A percentile compares a stretch with the other conserved stretches of the same genome.
Conservation (phyloP, 176 grass and related monocot genomes). For the Guadua angustifolia region DNA sequence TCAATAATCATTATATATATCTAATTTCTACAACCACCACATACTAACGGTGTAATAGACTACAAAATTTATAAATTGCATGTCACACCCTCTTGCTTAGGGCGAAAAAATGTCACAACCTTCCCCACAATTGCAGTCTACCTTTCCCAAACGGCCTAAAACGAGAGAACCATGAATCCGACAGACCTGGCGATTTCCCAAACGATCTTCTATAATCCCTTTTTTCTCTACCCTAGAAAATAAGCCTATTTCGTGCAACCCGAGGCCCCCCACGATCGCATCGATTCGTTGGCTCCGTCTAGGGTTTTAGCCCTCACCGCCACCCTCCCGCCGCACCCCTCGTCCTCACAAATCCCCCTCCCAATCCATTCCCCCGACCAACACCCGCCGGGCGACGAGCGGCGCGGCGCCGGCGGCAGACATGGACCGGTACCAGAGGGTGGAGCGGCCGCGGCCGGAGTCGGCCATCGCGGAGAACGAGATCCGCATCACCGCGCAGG, state of each 20-base stretch:
- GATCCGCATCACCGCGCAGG: constrained; percentile 90
- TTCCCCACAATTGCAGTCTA: too few relatives aligned
- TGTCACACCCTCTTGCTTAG: too few relatives aligned
- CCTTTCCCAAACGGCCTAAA: constrained; percentile 24
- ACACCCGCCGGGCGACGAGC: constrained; percentile 37
- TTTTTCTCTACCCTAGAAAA: constrained; percentile 19
- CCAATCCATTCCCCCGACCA: constrained; percentile 29
- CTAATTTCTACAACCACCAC: too few relatives aligned
- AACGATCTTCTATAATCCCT: background rate
- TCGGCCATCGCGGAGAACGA: constrained; percentile 93
- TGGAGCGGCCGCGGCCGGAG: constrained; percentile 83
- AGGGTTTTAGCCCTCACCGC: constrained; percentile 71
- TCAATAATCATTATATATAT: too few relatives aligned
- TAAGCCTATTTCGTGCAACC: constrained; percentile 41
- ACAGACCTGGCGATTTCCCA: constrained; percentile 33
- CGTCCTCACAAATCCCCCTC: constrained; percentile 33
- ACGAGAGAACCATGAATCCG: constrained; percentile 14
- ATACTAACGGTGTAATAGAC: too few relatives aligned
- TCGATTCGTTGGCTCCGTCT: constrained; percentile 59
- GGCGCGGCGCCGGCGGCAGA: constrained; percentile 35
- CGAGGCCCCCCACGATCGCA: constrained; percentile 9
- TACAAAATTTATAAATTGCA: too few relatives aligned
- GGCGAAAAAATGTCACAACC: too few relatives aligned
- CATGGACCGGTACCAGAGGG: constrained; percentile 95
- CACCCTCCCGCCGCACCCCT: constrained; percentile 33